Conservation (phyloP, 2,329 filamentous ascomycete genomes). For the Microsporum canis region DNA sequence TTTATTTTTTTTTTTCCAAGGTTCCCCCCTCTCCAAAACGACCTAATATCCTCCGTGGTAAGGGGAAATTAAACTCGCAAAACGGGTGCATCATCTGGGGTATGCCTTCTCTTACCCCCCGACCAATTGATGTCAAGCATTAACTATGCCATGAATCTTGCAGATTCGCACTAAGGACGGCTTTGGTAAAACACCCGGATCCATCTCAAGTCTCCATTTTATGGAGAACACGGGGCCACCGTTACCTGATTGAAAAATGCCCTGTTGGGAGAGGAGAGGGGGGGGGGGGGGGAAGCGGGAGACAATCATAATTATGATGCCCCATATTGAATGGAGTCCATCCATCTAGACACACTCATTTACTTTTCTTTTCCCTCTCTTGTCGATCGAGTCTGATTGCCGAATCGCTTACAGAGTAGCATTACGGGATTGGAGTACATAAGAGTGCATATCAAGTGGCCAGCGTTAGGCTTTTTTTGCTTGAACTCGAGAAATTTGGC, state of each 20-base stretch:
- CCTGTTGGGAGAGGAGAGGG: not conserved
- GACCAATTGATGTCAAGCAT: not conserved
- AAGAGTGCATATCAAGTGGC: not conserved
- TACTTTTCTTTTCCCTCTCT: not conserved
- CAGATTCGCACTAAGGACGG: conserved; percentile 5
- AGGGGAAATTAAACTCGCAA: conserved; percentile 2
- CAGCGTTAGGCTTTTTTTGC: not conserved
- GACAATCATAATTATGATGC: not conserved
- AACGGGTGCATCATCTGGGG: conserved; percentile 5
- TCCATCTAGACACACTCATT: not conserved
- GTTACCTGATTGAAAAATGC: not conserved
- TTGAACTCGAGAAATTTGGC: not conserved
- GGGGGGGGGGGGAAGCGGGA: not conserved
- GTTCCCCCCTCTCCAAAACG: not conserved
- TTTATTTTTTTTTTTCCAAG: not conserved
- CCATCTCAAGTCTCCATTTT: not conserved
- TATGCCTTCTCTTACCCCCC: not conserved
- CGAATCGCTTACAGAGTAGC: not conserved
- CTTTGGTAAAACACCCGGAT: conserved; percentile 4
- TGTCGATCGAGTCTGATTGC: not conserved
- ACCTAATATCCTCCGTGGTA: not conserved
- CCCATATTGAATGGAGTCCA: not conserved
- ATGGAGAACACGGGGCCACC: not conserved
- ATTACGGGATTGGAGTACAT: not conserved
- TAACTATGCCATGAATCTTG: not conserved